Base-by-base conservation (phyloP, 495 filamentous ascomycete genomes). In the Talaromyces nanjingensis region DNA sequence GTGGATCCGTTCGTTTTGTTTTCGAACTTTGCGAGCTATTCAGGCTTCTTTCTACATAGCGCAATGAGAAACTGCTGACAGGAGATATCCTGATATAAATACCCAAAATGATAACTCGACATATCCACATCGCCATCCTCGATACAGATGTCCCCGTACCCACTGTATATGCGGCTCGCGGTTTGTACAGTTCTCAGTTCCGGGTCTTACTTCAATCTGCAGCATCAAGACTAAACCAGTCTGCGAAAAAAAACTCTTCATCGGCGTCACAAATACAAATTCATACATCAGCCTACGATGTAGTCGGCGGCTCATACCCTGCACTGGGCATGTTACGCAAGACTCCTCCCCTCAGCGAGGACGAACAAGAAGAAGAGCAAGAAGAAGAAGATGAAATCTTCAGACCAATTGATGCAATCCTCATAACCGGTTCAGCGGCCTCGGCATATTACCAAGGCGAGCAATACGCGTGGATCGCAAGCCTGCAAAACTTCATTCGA, bases 121-220 rank as follows among this genome's bases (percentile, higher is more conserved):
- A 56, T 56, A 56, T 76, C 65, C 77, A 80, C 66, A 69, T 80
- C 65, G 77, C 77, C 27, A 69, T 76, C 54, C 69, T 80, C 42
- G 77, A 80, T 65, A 65, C 70, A 53, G 76, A 79, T 65, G 63
- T 76, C 25, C 76, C 76, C 53, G 73, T 75, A 18, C 70, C 71
- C 34, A 62, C 69, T 37, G 70, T 77, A 62, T 77, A 77, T 65
- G 57, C 60, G 33, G 49, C 67, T 22, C 74, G 73, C 3, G 75
- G 76, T 47, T 67, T 79, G 45, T 77, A 76, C 65, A 76, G 72
- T 56, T 73, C 76, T 1, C 73, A 75, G 39, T 79, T 79, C 66
- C 71, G 70, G 5, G 42, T 24, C 1, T 69, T 79, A 0, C 72
- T 79, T 8, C 71, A 75, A 66, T 45, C 66, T 25, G 74, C 76